A percentile compares a stretch with the other conserved stretches of the same genome.
Conservation (phyloP, 2,329 filamentous ascomycete genomes). For the Daldinia sp. region DNA sequence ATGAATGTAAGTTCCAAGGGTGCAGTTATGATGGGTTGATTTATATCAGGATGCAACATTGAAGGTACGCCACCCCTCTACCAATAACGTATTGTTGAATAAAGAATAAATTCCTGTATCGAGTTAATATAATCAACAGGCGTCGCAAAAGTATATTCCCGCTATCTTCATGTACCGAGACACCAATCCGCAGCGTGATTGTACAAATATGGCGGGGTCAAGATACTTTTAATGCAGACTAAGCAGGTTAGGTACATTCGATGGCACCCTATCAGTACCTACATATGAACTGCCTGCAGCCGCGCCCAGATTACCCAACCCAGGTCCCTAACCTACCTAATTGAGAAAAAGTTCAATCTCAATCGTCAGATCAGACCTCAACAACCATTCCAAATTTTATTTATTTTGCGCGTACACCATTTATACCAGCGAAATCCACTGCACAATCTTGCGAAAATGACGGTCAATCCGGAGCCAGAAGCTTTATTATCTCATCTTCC, state of each 20-base stretch:
- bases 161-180: background rate
- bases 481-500: constrained; percentile 67
- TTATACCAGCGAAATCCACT: background rate
- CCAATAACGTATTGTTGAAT: constrained; percentile 20
- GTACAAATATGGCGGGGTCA: constrained; percentile 15
- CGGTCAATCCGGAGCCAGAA: constrained; percentile 56
- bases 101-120: constrained; percentile 7
- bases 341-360: constrained; percentile 33
- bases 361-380: constrained; percentile 20
- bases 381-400: background rate
- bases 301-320: background rate
- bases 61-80: constrained; percentile 9
- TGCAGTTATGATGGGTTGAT: constrained; percentile 10
- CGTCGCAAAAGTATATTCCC: background rate
- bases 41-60: constrained; percentile 15
- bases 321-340: constrained; percentile 14
- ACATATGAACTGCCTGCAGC: too few relatives aligned
- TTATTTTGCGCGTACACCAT: constrained; percentile 8
- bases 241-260: background rate
- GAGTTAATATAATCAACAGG: constrained; percentile 1
- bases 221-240: background rate
- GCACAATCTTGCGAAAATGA: constrained; percentile 49
- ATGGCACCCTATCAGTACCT: background rate
- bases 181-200: background rate
- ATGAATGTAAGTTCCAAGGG: background rate